A percentile compares a stretch with the other conserved stretches of the same genome.
Conservation (phyloP, 2,329 filamentous ascomycete species). For the Mollisiaceae sp. region DNA sequence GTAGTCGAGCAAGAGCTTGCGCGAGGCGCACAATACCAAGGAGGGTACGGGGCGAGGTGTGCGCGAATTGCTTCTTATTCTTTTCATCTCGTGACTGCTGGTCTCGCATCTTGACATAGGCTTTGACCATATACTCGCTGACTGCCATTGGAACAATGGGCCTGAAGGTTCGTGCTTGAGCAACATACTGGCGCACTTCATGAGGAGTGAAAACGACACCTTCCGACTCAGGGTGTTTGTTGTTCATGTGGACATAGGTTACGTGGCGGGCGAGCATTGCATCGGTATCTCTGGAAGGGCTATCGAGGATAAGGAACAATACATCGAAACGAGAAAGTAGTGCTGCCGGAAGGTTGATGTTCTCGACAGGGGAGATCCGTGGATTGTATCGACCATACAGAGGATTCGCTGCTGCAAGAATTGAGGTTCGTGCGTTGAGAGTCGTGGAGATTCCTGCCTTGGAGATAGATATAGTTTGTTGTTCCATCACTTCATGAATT, state of each 20-base stretch:
- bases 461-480: conserved; percentile 83
- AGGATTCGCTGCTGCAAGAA: conserved; percentile 94
- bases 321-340: conserved; percentile 97
- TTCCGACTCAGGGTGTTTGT: conserved; percentile 82
- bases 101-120: conserved; percentile 93
- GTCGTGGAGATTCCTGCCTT: conserved; percentile 97
- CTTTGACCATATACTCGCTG: conserved; percentile 95
- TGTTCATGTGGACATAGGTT: conserved; percentile 96
- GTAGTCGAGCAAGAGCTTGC: conserved; percentile 89
- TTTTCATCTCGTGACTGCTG: conserved; percentile 91
- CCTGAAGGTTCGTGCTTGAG: conserved; percentile 86
- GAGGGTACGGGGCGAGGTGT: conserved; percentile 92
- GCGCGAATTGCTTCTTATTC: conserved; percentile 88
- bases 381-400: conserved; percentile 98
- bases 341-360: conserved; percentile 98
- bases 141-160: conserved; percentile 84
- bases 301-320: conserved; percentile 92
- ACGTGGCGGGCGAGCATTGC: conserved; percentile 70
- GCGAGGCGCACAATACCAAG: conserved; percentile 91
- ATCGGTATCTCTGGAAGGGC: conserved; percentile 62
- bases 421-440: conserved; percentile 93
- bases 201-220: conserved; percentile 85
- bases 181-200: conserved; percentile 95
- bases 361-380: conserved; percentile 94
- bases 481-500: conserved; percentile 88